Percentiles rank a stretch among this genome's conserved stretches.
Evolutionary conservation across 257 asterid species (phyloP).

Genomic region (Gentiana straminea): DNA sequence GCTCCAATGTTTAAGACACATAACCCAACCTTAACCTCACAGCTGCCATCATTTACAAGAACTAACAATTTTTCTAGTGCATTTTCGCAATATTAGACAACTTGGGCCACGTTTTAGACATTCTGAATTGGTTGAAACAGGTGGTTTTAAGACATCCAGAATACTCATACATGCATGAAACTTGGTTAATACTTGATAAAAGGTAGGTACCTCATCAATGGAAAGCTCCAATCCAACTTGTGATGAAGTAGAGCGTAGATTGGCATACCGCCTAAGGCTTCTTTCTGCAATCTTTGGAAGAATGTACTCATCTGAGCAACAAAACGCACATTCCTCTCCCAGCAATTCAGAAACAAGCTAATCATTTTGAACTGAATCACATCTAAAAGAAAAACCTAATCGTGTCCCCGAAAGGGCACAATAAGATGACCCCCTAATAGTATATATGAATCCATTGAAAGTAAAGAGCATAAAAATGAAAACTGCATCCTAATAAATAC

Average conservation of each 20-base stretch:
- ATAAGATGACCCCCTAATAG: background rate
- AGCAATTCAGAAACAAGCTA: slow-evolving; percentile 11
- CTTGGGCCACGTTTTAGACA: too few species aligned
- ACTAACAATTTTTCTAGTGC: too few species aligned
- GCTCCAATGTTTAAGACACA: too few species aligned
- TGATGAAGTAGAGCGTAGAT: slow-evolving; percentile 57
- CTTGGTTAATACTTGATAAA: too few species aligned
- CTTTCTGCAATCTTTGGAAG: slow-evolving; percentile 96
- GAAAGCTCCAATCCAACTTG: slow-evolving; percentile 38
- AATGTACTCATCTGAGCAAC: slow-evolving; percentile 72
- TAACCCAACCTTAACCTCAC: too few species aligned
- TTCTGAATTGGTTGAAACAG: too few species aligned
- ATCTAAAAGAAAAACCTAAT: too few species aligned
- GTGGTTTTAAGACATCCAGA: too few species aligned
- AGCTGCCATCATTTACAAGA: too few species aligned
- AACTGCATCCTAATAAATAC: background rate
- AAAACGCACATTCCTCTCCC: background rate
- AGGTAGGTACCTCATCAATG: slow-evolving; percentile 35
- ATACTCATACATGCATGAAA: too few species aligned
- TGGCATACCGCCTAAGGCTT: slow-evolving; percentile 59
- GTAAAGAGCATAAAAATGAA: background rate
- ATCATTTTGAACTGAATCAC: slow-evolving; percentile 8
- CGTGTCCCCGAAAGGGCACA: too few species aligned
- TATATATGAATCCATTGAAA: background rate
- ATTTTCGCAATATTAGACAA: too few species aligned